Evolutionary conservation across 805 yeast species (phyloP), one percentile per base, ranked within the genome.

Genomic region (Zygoascus flipseniorum): DNA sequence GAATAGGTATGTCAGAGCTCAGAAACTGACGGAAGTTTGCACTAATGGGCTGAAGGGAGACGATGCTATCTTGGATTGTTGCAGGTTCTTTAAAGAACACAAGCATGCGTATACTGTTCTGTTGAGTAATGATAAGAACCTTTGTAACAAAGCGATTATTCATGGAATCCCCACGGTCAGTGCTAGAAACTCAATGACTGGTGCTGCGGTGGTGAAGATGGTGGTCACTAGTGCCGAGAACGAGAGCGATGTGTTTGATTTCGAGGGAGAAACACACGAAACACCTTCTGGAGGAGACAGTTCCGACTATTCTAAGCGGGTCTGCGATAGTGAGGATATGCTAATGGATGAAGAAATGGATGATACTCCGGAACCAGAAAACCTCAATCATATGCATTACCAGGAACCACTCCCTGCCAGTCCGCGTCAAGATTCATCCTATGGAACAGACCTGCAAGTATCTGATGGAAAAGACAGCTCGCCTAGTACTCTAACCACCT

Each of bases 51-150:
- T 81, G 1, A 51, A 51, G 0, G 83, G 86, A 54, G 97, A 90
- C 67, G 95, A 89, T 62, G 77, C 95, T 0, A 89, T 90, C 56
- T 68, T 89, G 43, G 97, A 90, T 65, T 89, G 96, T 65, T 85
- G 95, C 60, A 62, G 85, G 26, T 89, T 77, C 63, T 81, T 83
- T 54, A 74, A 77, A 55, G 66, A 68, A 13, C 60, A 65, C 32
- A 52, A 66, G 4, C 65, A 73, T 5, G 56, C 56, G 10, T 53
- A 58, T 37, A 62, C 80, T 55, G 85, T 84, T 8, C 76, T 89
- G 1, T 62, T 89, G 55, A 84, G 96, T 0, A 86, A 90, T 64
- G 97, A 90, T 65, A 85, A 82, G 60, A 90, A 89, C 64, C 72
- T 90, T 8, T 88, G 97, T 65, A 66, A 79, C 57, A 86, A 85